Conservation (phyloP, 495 filamentous ascomycete genomes). For the Chaetomidium leptoderma region DNA sequence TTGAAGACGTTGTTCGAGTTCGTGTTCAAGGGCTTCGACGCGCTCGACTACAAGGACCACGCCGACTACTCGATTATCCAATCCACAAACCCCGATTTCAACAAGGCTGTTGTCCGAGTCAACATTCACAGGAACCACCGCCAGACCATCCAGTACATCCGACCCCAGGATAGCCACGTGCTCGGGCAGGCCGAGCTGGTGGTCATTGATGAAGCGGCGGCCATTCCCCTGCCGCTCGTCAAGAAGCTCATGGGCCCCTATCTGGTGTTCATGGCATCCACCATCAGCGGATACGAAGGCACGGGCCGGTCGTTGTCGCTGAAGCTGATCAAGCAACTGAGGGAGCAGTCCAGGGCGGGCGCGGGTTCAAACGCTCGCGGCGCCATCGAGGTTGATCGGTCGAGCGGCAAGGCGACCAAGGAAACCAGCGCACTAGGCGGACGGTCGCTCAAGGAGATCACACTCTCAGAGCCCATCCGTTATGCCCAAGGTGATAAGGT, state of each 20-base stretch:
- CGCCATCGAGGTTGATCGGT: slow-evolving; percentile 66
- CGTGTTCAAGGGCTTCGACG: slow-evolving; percentile 97
- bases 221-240: slow-evolving; percentile 89
- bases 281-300: slow-evolving; percentile 98
- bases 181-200: slow-evolving; percentile 93
- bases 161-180: slow-evolving; percentile 91
- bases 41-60: slow-evolving; percentile 86
- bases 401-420: slow-evolving; percentile 63
- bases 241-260: slow-evolving; percentile 97
- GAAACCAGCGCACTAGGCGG: slow-evolving; percentile 58
- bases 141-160: slow-evolving; percentile 97
- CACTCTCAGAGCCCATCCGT: slow-evolving; percentile 86
- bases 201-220: slow-evolving; percentile 96
- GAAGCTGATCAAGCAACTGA: slow-evolving; percentile 95
- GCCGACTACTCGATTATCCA: slow-evolving; percentile 97
- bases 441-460: slow-evolving; percentile 87
- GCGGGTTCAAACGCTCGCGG: slow-evolving; percentile 50
- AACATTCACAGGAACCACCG: slow-evolving; percentile 94
- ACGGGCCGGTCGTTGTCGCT: slow-evolving; percentile 92
- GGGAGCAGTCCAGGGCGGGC: slow-evolving; percentile 73
- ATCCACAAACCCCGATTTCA: slow-evolving; percentile 97
- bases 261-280: slow-evolving; percentile 98
- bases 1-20: slow-evolving; percentile 98
- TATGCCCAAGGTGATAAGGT: slow-evolving; percentile 88
- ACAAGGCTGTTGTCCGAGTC: slow-evolving; percentile 96